Percentiles rank a stretch among this genome's conserved stretches.
Conservation (phyloP, 106 monocot species). For the Cymbidium sinense region DNA sequence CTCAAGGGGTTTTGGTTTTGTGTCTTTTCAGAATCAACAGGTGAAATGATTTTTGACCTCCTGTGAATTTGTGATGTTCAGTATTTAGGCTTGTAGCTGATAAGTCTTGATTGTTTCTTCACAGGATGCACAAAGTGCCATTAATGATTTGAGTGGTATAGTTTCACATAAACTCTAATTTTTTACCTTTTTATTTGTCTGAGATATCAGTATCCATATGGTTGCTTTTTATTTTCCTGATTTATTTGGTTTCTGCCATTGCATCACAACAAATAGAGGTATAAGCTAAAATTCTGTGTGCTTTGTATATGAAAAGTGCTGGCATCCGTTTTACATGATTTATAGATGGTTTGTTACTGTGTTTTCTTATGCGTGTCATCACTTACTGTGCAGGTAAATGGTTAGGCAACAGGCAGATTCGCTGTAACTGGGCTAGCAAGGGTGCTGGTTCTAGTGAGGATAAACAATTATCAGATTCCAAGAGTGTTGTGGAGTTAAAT, state of each 20-base stretch:
- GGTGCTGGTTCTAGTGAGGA: conserved; percentile 46
- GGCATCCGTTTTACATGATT: not conserved
- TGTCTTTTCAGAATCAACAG: conserved; percentile 89
- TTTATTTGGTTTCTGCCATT: not conserved
- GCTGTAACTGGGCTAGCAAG: conserved; percentile 96
- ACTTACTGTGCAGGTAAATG: conserved; percentile 54
- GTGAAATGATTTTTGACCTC: conserved; percentile 14
- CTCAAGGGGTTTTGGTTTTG: conserved; percentile 94
- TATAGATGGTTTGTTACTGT: not conserved
- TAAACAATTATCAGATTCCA: conserved; percentile 45
- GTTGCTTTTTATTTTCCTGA: not conserved
- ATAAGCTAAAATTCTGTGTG: not conserved
- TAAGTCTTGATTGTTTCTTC: conserved; percentile 10
- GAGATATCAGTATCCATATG: not conserved
- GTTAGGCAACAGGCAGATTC: conserved; percentile 87
- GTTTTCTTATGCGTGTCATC: not conserved
- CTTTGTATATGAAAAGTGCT: not conserved
- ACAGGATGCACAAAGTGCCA: conserved; percentile 98
- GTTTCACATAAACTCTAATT: not conserved
- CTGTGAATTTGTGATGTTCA: not conserved
- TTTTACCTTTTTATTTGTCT: not conserved
- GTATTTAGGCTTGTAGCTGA: not conserved
- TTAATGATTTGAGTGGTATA: conserved; percentile 85
- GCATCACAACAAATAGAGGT: not conserved
- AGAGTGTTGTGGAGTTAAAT: conserved; percentile 43